Evolutionary conservation across 2,329 filamentous ascomycete species (phyloP).

Genomic region (Ascochyta koolunga): DNA sequence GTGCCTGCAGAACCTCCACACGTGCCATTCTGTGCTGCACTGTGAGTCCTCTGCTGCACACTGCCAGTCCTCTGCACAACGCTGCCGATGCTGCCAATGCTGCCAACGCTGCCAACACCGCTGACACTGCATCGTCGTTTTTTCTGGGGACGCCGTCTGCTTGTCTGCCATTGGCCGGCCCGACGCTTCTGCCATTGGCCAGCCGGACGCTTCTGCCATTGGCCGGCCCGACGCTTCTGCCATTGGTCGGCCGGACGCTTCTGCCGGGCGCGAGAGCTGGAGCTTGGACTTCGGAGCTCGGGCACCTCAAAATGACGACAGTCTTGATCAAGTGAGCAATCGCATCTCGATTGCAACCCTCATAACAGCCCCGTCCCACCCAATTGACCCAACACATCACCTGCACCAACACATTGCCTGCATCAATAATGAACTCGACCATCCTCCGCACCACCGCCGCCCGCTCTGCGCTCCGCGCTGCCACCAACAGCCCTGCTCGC

Average conservation of each 20-base stretch:
- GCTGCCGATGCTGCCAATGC: too few species aligned
- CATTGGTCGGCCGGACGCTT: constrained; percentile 18
- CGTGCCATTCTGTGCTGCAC: neutral
- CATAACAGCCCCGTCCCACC: neutral
- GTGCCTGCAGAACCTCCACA: neutral
- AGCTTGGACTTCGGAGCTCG: constrained; percentile 22
- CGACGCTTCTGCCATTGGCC: constrained; percentile 18
- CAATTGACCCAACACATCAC: constrained; percentile 27
- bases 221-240: constrained; percentile 7
- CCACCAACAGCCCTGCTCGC: constrained; percentile 64
- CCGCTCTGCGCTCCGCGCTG: constrained; percentile 74
- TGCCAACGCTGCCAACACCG: too few species aligned
- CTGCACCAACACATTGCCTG: constrained; percentile 18
- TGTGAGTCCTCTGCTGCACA: too few species aligned
- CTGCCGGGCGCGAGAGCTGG: constrained; percentile 10
- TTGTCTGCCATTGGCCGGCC: constrained; percentile 19
- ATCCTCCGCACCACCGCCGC: constrained; percentile 74
- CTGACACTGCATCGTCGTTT: constrained; percentile 11
- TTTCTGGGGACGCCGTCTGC: constrained; percentile 6
- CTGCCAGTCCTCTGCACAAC: neutral
- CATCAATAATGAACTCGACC: constrained; percentile 71
- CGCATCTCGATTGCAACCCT: neutral
- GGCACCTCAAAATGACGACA: constrained; percentile 35
- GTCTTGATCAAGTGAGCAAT: constrained; percentile 14
- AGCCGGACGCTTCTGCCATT: constrained; percentile 13